Evolutionary conservation across 179 eudicot species (phyloP), one percentile per base, ranked within the genome.

Genomic region (Silene vulgaris): DNA sequence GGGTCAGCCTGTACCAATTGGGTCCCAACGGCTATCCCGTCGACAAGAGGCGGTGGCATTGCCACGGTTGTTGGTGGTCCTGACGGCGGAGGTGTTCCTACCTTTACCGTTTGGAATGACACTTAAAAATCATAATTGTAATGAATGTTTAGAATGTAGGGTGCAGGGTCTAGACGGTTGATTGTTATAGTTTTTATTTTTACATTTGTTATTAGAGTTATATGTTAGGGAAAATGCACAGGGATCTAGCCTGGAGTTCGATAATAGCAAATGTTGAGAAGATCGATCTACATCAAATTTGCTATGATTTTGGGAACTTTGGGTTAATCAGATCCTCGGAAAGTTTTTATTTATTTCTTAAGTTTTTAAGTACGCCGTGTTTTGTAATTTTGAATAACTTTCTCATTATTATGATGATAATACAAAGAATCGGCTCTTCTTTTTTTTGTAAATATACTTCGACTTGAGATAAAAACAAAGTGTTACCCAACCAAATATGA

Each of bases 261-360:
- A 75, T 74, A 84, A 82, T 91, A 82, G 96, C 88, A 83, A 69
- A 65, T 21, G 79, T 7, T 75, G 68, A 77, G 84, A 74, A 60
- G 63, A 70, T 9, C 37, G 32, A 54, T 5, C 13, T 6, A n/a
- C 72, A 87, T 85, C 83, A 79, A 75, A 50, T 77, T 80, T 86
- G 96, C 93, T 88, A 86, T 90, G 82, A 89, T 92, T 92, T 92
- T 89, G 92, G 90, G 90, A 90, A 84, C 92, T 90, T 81, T 79
- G 75, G 86, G 84, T 71, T 3, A 0, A 52, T 52, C 19, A 52
- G 59, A 13, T 52, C 59, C 59, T 52, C 59, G 59, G 59, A 52
- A 52, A 52, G 59, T 52, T 52, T 52, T 52, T 52, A 50, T 50
- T 50, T 50, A 50, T 48, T 48, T 0, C 12, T 52, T 1, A 52